Evolutionary conservation across 164 flowering plant genomes (phyloP), one percentile per base, ranked within the genome.

Genomic region (Echeveria elegans): DNA sequence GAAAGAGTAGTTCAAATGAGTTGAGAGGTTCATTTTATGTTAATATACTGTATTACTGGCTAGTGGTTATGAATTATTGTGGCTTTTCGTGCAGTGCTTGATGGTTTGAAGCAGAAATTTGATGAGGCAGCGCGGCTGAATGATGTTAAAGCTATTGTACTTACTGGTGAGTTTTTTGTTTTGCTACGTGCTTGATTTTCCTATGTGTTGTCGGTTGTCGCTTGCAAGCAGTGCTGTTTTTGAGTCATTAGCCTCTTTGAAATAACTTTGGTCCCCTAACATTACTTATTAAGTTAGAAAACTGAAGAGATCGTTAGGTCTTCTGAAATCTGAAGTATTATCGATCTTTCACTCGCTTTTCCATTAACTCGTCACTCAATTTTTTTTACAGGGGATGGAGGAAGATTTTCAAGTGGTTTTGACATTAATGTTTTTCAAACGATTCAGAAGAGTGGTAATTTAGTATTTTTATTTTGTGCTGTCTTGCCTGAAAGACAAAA

Each of bases 331-430:
- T 0, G 26, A n/a, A 8, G 23, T n/a, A 50, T 23, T 28, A 0
- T 30, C 18, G 36, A 32, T 37, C 26, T 16, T 26, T 37, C n/a
- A 11, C 45, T 7, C 14, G 45, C 14, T 34, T 67, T 29, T 41
- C 50, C n/a, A 45, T 45, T 15, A 18, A 45, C 50, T 45, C 56
- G 6, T 11, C 26, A 6, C 26, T 5, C 24, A 2, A 21, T 9
- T 11, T 50, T 14, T n/a, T 56, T 68, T 71, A 70, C 70, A 91
- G 97, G 97, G 65, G 82, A 86, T 48, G 84, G 81, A 36, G 86
- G 96, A 7, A 86, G 73, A 70, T 91, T 91, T 74, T 91, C 90
- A 63, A 92, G 89, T 70, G 97, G 97, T 47, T 88, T 90, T 63
- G 97, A 91, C 75, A 91, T 88, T 72, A 83, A 73, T 72, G 95